Percentiles rank a stretch among this genome's conserved stretches.
phyloP scores from a whole-genome alignment of 2,329 filamentous ascomycete genomes.

The Aspergillus fijiensis region DNA sequence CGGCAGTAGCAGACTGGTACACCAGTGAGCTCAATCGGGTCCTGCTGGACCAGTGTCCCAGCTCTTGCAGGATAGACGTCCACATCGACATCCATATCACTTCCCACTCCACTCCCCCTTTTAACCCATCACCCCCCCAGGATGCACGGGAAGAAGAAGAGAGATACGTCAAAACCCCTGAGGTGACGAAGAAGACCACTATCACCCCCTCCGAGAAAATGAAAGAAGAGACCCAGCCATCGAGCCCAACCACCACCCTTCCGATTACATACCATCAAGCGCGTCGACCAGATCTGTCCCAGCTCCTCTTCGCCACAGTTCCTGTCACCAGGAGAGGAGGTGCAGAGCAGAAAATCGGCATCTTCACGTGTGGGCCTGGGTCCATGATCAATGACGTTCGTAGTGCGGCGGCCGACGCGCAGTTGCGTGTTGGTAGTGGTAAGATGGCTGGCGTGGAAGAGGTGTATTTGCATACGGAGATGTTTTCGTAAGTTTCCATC shows the following conservation, averaged over 20 bases:
- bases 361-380: constrained; percentile 47
- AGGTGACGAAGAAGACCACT: too few relatives aligned
- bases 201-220: too few relatives aligned
- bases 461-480: constrained; percentile 51
- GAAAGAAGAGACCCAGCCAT: neutral
- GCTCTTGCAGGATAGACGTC: too few relatives aligned
- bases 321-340: constrained; percentile 12
- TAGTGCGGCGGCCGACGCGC: constrained; percentile 48
- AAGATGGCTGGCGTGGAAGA: constrained; percentile 26
- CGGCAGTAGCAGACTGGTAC: neutral
- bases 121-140: too few relatives aligned
- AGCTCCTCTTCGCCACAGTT: constrained; percentile 15
- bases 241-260: neutral
- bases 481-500: constrained; percentile 46
- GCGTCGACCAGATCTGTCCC: constrained; percentile 35
- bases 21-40: neutral
- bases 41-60: too few relatives aligned
- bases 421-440: constrained; percentile 31
- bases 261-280: neutral
- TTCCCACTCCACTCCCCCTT: neutral
- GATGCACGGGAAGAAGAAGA: too few relatives aligned
- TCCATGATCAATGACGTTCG: constrained; percentile 51
- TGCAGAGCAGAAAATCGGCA: constrained; percentile 13
- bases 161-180: too few relatives aligned
- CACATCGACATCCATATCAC: neutral